Percentiles rank a stretch among this genome's conserved stretches.
Evolutionary conservation across 2,329 filamentous ascomycete species (phyloP).

Genomic region (Emmonsiellopsis sp.): DNA sequence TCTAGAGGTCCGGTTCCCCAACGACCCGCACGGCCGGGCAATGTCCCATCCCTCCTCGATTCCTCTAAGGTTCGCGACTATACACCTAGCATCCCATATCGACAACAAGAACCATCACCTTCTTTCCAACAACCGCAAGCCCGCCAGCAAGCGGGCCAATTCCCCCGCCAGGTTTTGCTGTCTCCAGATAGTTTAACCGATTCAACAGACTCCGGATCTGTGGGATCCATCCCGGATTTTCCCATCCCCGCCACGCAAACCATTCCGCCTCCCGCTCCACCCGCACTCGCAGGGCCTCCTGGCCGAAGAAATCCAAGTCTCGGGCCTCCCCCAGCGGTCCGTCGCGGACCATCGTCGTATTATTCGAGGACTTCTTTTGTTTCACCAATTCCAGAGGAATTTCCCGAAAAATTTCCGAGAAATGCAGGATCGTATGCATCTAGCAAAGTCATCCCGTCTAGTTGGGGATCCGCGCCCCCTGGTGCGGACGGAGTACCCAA

Average conservation of each 20-base stretch:
- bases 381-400: constrained; percentile 68
- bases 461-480: constrained; percentile 48
- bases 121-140: background rate
- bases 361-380: constrained; percentile 56
- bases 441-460: constrained; percentile 62
- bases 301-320: constrained; percentile 21
- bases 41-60: constrained; percentile 29
- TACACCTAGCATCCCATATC: constrained; percentile 18
- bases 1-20: constrained; percentile 32
- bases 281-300: constrained; percentile 13
- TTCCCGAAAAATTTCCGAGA: constrained; percentile 43
- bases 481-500: constrained; percentile 38
- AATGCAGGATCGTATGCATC: constrained; percentile 57
- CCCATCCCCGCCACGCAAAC: constrained; percentile 15
- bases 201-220: constrained; percentile 2
- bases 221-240: constrained; percentile 21
- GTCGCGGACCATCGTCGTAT: constrained; percentile 37
- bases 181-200: constrained; percentile 19
- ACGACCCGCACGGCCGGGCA: constrained; percentile 32
- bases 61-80: constrained; percentile 24
- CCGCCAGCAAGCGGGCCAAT: background rate
- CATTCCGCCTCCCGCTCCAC: constrained; percentile 17
- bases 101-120: constrained; percentile 10
- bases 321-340: constrained; percentile 22
- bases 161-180: constrained; percentile 15